phyloP scores from a whole-genome alignment of 495 filamentous ascomycete species.

The Aspergillus panamensis region DNA sequence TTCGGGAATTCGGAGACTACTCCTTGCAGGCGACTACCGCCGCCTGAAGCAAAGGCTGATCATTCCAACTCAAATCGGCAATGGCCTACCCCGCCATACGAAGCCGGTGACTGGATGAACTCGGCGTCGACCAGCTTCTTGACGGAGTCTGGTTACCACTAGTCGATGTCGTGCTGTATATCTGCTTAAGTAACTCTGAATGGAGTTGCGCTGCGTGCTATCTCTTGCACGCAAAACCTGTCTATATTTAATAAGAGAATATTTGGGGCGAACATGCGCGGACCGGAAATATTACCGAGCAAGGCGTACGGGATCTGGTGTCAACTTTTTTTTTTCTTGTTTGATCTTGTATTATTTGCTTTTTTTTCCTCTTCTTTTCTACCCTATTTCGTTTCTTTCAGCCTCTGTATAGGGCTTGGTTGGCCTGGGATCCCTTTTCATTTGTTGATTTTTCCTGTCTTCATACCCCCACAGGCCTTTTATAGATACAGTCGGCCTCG shows the following conservation, averaged over 20 bases:
- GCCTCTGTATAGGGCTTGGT: slow-evolving; percentile 22
- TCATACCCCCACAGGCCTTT: slow-evolving; percentile 46
- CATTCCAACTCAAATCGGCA: slow-evolving; percentile 58
- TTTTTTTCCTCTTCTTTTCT: slow-evolving; percentile 11
- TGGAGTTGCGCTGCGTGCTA: too few relatives aligned
- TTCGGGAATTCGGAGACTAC: slow-evolving; percentile 59
- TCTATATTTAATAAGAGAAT: slow-evolving; percentile 25
- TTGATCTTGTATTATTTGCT: slow-evolving; percentile 14
- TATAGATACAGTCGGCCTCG: slow-evolving; percentile 44
- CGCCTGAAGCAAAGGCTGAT: slow-evolving; percentile 58
- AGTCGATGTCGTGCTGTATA: slow-evolving; percentile 19
- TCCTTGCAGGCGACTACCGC: slow-evolving; percentile 49
- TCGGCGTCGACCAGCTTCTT: slow-evolving; percentile 72
- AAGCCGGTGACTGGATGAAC: slow-evolving; percentile 85
- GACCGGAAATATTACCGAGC: slow-evolving; percentile 30
- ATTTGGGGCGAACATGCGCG: slow-evolving; percentile 28
- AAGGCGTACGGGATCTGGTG: slow-evolving; percentile 40
- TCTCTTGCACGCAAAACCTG: slow-evolving; percentile 13
- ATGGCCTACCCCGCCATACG: slow-evolving; percentile 96
- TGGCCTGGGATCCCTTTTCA: slow-evolving; percentile 24
- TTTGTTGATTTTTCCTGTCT: slow-evolving; percentile 24
- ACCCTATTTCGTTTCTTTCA: slow-evolving; percentile 18
- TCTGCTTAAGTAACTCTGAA: too few relatives aligned
- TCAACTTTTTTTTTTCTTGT: slow-evolving; percentile 23
- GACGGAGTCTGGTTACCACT: slow-evolving; percentile 52